Conservation (phyloP, 768 basidiomycete genomes). For the Lactifluus echinatus region DNA sequence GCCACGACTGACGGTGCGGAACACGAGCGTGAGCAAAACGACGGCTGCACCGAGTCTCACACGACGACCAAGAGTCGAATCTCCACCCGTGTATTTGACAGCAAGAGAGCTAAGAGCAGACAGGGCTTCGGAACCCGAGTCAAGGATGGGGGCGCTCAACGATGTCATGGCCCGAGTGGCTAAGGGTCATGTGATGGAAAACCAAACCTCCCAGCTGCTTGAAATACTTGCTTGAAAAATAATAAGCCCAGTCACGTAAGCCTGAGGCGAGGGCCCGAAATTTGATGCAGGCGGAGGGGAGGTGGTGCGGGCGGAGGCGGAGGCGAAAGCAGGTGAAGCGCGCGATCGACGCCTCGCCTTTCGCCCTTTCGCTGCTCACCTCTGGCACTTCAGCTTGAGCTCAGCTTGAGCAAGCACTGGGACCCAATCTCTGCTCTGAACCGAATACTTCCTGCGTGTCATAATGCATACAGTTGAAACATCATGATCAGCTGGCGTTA, state of each 20-base stretch:
- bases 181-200: no score
- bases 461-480: neutral
- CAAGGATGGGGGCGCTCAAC: neutral
- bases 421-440: neutral
- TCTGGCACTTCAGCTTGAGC: no score
- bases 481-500: neutral
- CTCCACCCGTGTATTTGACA: neutral
- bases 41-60: conserved; percentile 1
- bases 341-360: no score
- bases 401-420: no score
- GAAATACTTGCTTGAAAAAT: no score
- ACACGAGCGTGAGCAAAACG: neutral
- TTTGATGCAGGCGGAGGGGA: no score
- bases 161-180: neutral
- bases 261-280: no score
- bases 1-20: neutral
- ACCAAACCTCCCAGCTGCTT: no score
- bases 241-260: no score
- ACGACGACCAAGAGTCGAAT: conserved; percentile 2
- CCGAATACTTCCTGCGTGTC: neutral
- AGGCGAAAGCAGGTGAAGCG: no score
- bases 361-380: no score
- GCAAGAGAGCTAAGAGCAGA: neutral
- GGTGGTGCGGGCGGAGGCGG: no score
- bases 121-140: neutral